These are phyloP conservation scores for Torulaspora quercuum DNA, from an alignment of 805 yeast genomes.

Conservation along the genomic window DNA sequence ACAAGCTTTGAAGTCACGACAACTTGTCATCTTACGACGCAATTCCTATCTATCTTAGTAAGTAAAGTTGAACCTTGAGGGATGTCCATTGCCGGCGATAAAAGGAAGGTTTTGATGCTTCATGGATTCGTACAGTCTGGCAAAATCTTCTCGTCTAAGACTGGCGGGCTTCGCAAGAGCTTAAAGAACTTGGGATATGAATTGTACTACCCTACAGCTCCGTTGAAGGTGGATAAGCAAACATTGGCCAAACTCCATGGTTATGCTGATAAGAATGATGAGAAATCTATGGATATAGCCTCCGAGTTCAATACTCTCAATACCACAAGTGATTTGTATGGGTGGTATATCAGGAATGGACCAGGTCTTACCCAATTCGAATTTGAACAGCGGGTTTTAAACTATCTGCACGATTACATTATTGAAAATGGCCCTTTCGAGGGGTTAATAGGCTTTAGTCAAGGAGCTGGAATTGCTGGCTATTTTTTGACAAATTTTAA, in stretches of 20 bases:
- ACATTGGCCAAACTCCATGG: conserved; percentile 40
- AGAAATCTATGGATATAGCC: conserved; percentile 46
- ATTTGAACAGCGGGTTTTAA: conserved; percentile 38
- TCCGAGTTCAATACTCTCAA: conserved; percentile 32
- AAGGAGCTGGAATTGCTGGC: conserved; percentile 84
- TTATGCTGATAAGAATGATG: neutral
- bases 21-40: too few species aligned
- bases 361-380: conserved; percentile 38
- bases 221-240: conserved; percentile 54
- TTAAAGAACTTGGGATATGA: conserved; percentile 59
- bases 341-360: conserved; percentile 62
- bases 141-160: conserved; percentile 70
- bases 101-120: conserved; percentile 63
- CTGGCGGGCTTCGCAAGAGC: conserved; percentile 80
- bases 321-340: conserved; percentile 35
- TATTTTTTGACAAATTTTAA: conserved; percentile 55
- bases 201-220: conserved; percentile 71
- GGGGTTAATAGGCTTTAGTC: conserved; percentile 87
- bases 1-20: too few species aligned
- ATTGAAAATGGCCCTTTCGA: conserved; percentile 67
- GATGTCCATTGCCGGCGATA: conserved; percentile 1
- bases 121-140: conserved; percentile 92
- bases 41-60: too few species aligned
- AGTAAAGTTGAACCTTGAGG: too few species aligned
- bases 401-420: conserved; percentile 43